Evolutionary conservation across 2,329 filamentous ascomycete genomes (phyloP).

Genomic region (Colletotrichum navitas): DNA sequence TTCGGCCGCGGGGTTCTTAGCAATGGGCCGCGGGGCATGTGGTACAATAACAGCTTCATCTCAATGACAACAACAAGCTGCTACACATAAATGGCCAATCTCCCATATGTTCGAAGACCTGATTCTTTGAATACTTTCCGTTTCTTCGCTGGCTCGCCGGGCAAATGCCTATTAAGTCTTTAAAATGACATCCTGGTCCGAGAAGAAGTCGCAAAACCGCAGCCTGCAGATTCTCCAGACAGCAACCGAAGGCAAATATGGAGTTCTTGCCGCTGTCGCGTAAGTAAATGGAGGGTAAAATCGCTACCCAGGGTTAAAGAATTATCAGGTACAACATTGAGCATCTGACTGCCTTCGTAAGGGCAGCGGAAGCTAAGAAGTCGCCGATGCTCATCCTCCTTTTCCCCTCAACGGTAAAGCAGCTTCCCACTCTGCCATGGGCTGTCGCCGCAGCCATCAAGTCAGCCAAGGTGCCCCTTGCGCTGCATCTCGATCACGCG

Average conservation of each 20-base stretch:
- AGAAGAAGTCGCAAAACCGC: constrained; percentile 33
- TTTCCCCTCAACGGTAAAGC: constrained; percentile 55
- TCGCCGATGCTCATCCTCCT: constrained; percentile 77
- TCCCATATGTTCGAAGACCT: neutral
- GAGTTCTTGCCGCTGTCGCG: constrained; percentile 63
- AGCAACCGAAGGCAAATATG: constrained; percentile 66
- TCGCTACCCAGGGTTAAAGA: constrained; percentile 66
- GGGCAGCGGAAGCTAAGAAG: constrained; percentile 75
- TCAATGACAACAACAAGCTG: constrained; percentile 1
- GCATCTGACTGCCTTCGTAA: constrained; percentile 75
- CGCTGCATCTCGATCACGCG: constrained; percentile 75
- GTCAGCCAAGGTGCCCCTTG: constrained; percentile 21
- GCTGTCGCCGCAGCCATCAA: constrained; percentile 53
- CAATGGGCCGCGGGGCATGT: constrained; percentile 21
- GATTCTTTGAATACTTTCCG: too few species aligned
- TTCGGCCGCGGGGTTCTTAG: constrained; percentile 16
- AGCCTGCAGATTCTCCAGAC: constrained; percentile 59
- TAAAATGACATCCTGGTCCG: constrained; percentile 27
- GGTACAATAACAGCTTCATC: neutral
- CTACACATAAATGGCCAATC: neutral
- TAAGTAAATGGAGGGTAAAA: constrained; percentile 46
- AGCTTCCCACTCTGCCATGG: constrained; percentile 63
- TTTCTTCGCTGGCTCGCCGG: accelerated
- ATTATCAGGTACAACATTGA: constrained; percentile 75
- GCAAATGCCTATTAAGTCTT: neutral